phyloP scores from a whole-genome alignment of 768 basidiomycete genomes.

The Mycena sanguinolenta region DNA sequence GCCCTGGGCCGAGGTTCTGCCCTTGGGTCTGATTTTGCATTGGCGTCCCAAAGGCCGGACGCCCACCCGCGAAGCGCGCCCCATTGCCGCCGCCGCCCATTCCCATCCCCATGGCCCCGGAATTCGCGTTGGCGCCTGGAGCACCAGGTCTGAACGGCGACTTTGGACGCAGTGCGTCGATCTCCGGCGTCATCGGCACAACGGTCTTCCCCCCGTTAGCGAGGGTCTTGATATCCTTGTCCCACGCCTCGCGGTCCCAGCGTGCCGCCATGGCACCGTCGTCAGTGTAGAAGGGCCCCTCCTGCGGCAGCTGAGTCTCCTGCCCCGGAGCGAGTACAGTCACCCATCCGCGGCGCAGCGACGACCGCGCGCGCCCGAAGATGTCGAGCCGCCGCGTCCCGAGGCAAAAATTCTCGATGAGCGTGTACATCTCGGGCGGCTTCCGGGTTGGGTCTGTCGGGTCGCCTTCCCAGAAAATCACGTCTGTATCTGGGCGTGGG shows the following conservation, averaged over 20 bases:
- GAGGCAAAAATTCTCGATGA: constrained; percentile 98
- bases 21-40: constrained; percentile 8
- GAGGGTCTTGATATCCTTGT: constrained; percentile 68
- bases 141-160: constrained; percentile 76
- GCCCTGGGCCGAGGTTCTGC: constrained; percentile 24
- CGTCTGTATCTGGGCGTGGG: constrained; percentile 83
- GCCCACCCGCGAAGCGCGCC: constrained; percentile 21
- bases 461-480: constrained; percentile 97
- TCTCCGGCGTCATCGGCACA: constrained; percentile 82
- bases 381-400: constrained; percentile 92
- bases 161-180: constrained; percentile 88
- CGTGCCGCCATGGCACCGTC: constrained; percentile 59
- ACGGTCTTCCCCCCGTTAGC: constrained; percentile 69
- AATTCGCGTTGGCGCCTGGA: constrained; percentile 38
- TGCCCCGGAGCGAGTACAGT: constrained; percentile 81
- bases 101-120: too few relatives aligned
- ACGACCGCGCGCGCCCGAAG: constrained; percentile 79
- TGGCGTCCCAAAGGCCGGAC: constrained; percentile 12
- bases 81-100: constrained; percentile 22
- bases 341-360: constrained; percentile 91
- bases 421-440: constrained; percentile 95
- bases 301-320: constrained; percentile 61
- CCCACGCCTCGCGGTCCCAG: constrained; percentile 79
- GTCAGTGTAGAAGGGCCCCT: constrained; percentile 52
- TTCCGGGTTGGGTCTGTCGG: constrained; percentile 84